phyloP scores from a whole-genome alignment of 2,329 filamentous ascomycete genomes.

The Trichoderma sp. region DNA sequence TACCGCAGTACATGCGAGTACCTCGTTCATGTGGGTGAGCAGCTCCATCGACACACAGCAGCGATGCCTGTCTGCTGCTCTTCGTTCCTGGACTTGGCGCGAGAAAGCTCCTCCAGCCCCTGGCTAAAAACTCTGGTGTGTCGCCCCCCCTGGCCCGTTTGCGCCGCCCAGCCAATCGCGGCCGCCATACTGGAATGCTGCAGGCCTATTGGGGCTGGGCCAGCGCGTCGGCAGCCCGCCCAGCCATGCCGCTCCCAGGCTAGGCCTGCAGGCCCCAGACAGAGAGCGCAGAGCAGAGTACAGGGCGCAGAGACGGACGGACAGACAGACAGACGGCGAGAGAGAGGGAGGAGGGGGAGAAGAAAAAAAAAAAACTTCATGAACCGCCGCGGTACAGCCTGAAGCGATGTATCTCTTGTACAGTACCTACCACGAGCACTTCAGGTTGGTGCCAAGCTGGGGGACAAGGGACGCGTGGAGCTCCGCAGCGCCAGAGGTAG shows the following conservation, averaged over 20 bases:
- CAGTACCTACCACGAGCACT: too few relatives aligned
- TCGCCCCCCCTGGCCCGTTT: conserved; percentile 12
- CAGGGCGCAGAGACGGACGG: neutral
- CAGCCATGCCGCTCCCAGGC: conserved; percentile 12
- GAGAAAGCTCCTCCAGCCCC: conserved; percentile 21
- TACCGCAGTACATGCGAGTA: neutral
- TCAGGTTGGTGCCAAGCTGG: neutral
- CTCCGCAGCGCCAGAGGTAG: conserved; percentile 17
- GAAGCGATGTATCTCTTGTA: too few relatives aligned
- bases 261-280: conserved; percentile 18
- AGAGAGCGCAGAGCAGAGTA: conserved; percentile 15
- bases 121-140: conserved; percentile 9
- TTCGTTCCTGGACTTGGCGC: conserved; percentile 24
- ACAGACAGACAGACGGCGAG: neutral
- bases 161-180: conserved; percentile 25
- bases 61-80: neutral
- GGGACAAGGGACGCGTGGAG: conserved; percentile 24
- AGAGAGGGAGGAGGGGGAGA: too few relatives aligned
- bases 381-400: conserved; percentile 20
- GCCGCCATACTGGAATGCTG: conserved; percentile 27
- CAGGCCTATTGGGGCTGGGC: conserved; percentile 25
- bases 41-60: neutral
- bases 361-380: conserved; percentile 20
- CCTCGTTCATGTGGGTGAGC: neutral
- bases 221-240: conserved; percentile 23